Evolutionary conservation across 2,329 filamentous ascomycete species (phyloP), one percentile per base, ranked within the genome.

Genomic region (Ascochyta viciae-villosae): DNA sequence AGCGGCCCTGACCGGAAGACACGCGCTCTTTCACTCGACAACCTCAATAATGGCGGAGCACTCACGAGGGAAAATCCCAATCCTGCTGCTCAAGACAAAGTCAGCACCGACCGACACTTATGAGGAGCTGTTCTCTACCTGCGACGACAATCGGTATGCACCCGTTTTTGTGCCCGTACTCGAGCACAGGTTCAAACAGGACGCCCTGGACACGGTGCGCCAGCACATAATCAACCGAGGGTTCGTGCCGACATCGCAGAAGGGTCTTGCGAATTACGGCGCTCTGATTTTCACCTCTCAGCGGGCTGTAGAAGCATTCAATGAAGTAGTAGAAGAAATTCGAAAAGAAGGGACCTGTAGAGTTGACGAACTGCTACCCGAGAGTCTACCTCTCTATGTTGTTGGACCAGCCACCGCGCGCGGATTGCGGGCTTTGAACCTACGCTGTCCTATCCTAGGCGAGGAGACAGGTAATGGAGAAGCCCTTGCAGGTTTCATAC

Each of bases 211-310:
- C 26, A 75, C 76, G 39, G 76, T 92, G 22, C 78, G 79, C 27
- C 67, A 74, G 3, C 70, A 87, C 15, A 80, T 93, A 22, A 68
- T 72, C 58, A 68, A 67, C 38, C 76, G 77, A 40, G 77, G 75
- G 24, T 78, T 82, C 57, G 70, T 67, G 13, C 59, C 62, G 29
- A 55, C 43, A 39, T 41, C 53, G 26, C 47, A 63, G 31, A 48
- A 60, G 5, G 56, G 61, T 19, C 55, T 66, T 7, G 68, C 67
- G 13, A 74, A 75, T 50, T 94, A 91, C 68, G 89, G 90, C 5
- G 91, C 89, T n/a, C 77, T 94, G 54, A 87, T 95, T 45, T 94
- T 95, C 70, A 95, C 91, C 1, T 93, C 89, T 7, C 91, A 95
- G 73, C 84, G 91, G 44, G 90, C 91, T 1, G 91, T 95, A 2